A percentile compares a stretch with the other conserved stretches of the same genome.
phyloP scores from a whole-genome alignment of 2,329 filamentous ascomycete species.

The Fusarium metavorans region DNA sequence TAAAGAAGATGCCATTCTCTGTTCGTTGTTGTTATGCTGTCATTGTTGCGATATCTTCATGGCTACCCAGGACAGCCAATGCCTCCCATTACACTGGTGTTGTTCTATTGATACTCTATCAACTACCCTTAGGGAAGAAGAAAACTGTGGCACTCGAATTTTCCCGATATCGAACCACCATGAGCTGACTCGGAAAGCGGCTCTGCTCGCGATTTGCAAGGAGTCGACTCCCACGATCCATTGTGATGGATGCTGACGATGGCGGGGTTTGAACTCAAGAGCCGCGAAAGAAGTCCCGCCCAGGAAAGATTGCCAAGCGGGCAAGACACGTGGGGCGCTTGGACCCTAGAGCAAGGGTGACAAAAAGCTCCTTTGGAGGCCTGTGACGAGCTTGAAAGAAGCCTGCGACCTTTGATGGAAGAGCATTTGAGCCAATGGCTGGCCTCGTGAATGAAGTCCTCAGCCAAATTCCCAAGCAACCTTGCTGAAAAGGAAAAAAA shows the following conservation, averaged over 20 bases:
- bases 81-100: neutral
- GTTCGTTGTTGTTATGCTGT: neutral
- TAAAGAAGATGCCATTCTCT: neutral
- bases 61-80: neutral
- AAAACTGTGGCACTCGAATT: neutral
- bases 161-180: slow-evolving; percentile 36
- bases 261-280: slow-evolving; percentile 26
- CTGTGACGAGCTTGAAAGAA: neutral
- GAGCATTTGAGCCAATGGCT: neutral
- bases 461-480: neutral
- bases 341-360: slow-evolving; percentile 27
- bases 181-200: slow-evolving; percentile 35
- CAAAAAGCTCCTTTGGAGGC: neutral
- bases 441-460: neutral
- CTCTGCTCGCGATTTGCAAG: slow-evolving; percentile 12
- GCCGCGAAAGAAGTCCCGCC: slow-evolving; percentile 19
- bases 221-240: slow-evolving; percentile 8
- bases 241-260: neutral
- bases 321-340: slow-evolving; percentile 31
- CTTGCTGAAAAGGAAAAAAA: neutral
- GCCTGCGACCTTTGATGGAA: neutral
- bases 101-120: neutral
- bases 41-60: neutral
- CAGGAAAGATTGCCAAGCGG: slow-evolving; percentile 16
- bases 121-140: neutral